These are phyloP conservation scores for Penicillium sp. DNA, from an alignment of 2,329 filamentous ascomycete species.

Conservation along the genomic window DNA sequence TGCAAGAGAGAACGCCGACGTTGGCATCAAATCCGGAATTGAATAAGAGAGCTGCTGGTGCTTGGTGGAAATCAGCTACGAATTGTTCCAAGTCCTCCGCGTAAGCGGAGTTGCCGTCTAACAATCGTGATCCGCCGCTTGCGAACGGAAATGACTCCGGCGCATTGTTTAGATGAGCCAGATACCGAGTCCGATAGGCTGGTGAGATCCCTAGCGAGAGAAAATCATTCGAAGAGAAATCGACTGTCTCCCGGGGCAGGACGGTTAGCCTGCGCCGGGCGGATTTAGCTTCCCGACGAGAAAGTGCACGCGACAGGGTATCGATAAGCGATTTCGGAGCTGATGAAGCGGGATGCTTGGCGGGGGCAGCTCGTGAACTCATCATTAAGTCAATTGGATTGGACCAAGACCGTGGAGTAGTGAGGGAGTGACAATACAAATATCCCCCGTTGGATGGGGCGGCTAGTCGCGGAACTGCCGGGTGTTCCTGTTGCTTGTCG, in stretches of 20 bases:
- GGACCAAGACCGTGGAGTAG: not conserved
- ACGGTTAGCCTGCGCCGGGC: constrained; percentile 55
- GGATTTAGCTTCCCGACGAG: constrained; percentile 47
- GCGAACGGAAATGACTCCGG: constrained; percentile 51
- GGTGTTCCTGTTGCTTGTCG: not conserved
- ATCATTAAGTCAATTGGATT: not conserved
- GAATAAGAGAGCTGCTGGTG: constrained; percentile 62
- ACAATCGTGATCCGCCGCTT: constrained; percentile 64
- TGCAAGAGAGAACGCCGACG: constrained; percentile 63
- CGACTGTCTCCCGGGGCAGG: constrained; percentile 46
- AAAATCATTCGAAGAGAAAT: constrained; percentile 71
- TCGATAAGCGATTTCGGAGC: constrained; percentile 30
- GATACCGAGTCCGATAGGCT: constrained; percentile 52
- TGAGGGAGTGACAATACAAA: not conserved
- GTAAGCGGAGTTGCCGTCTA: constrained; percentile 68
- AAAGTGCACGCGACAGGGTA: constrained; percentile 37
- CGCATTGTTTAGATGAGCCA: constrained; percentile 50
- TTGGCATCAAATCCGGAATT: constrained; percentile 72
- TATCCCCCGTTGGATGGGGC: not conserved
- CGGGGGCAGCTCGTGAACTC: not conserved
- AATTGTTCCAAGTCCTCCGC: constrained; percentile 62
- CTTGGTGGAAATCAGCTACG: constrained; percentile 65
- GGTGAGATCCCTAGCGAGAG: constrained; percentile 60
- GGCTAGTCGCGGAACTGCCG: not conserved
- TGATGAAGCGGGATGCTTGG: not conserved